A percentile compares a stretch with the other conserved stretches of the same genome.
phyloP scores from a whole-genome alignment of 768 basidiomycete species.

The Sporobolomyces pararoseus region DNA sequence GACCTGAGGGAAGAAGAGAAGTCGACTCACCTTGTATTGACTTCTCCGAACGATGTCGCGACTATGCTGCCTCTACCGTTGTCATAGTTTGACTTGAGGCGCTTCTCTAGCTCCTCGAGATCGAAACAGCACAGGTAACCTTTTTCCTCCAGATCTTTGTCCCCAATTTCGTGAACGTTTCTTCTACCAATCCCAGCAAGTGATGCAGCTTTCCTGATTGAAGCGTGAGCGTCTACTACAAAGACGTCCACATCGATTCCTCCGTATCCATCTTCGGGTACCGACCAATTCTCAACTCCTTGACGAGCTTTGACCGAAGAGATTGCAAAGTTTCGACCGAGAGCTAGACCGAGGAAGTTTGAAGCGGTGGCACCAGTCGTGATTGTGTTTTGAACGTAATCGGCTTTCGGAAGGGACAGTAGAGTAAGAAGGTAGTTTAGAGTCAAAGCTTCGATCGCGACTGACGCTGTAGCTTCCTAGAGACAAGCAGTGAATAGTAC shows the following conservation, averaged over 20 bases:
- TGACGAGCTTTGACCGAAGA: conserved; percentile 42
- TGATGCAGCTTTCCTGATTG: conserved; percentile 52
- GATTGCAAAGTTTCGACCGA: conserved; percentile 50
- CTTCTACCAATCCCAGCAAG: conserved; percentile 51
- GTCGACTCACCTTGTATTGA: conserved; percentile 51
- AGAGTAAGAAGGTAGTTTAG: conserved; percentile 43
- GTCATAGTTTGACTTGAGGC: conserved; percentile 45
- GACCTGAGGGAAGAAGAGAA: background rate
- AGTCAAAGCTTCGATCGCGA: conserved; percentile 40
- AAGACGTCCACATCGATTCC: conserved; percentile 49
- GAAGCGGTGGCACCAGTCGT: conserved; percentile 54
- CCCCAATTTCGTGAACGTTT: conserved; percentile 49
- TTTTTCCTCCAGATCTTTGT: conserved; percentile 14
- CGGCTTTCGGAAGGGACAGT: conserved; percentile 29
- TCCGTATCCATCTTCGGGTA: conserved; percentile 51
- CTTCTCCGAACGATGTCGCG: conserved; percentile 51
- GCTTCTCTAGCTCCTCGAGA: conserved; percentile 45
- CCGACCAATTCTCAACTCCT: conserved; percentile 45
- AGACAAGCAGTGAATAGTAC: conserved; percentile 43
- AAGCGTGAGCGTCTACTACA: conserved; percentile 51
- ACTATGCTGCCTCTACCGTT: conserved; percentile 45
- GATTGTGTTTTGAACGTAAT: conserved; percentile 50
- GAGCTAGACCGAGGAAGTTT: conserved; percentile 53
- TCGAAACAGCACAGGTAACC: conserved; percentile 47
- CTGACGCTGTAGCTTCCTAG: conserved; percentile 41